Conservation (phyloP, 2,329 filamentous ascomycete genomes). For the Clarireedia paspali region DNA sequence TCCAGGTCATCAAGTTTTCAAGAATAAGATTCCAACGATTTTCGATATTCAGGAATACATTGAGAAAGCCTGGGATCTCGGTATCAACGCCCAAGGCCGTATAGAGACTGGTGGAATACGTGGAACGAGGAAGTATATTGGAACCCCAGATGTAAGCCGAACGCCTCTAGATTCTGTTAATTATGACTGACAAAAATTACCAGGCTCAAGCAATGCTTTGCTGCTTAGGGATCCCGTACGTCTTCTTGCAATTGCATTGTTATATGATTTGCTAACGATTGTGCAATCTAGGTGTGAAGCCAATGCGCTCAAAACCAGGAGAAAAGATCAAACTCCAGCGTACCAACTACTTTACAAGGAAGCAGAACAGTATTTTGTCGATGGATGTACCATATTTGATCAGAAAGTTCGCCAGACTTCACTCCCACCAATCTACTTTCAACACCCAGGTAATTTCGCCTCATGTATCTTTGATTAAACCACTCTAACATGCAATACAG, state of each 20-base stretch:
- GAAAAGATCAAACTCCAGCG: constrained; percentile 17
- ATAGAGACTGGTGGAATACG: constrained; percentile 79
- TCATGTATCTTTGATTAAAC: not conserved
- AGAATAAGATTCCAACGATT: constrained; percentile 60
- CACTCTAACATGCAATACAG: constrained; percentile 31
- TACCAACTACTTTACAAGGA: constrained; percentile 49
- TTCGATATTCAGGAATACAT: constrained; percentile 80
- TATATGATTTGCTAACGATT: constrained; percentile 4
- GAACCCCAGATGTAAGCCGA: constrained; percentile 70
- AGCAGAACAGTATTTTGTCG: constrained; percentile 68
- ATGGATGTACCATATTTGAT: constrained; percentile 39
- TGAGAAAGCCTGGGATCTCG: constrained; percentile 79
- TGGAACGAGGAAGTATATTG: constrained; percentile 91
- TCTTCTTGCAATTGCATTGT: not conserved
- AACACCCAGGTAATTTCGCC: constrained; percentile 57
- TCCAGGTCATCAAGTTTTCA: constrained; percentile 53
- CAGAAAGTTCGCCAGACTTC: constrained; percentile 63
- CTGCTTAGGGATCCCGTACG: constrained; percentile 59
- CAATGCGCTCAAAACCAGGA: constrained; percentile 46
- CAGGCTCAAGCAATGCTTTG: constrained; percentile 74
- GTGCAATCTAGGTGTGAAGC: constrained; percentile 47
- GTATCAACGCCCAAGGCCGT: constrained; percentile 67
- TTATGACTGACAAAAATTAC: not conserved
- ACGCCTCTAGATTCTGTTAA: not conserved
- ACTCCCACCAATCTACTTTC: constrained; percentile 81